Base-by-base conservation (phyloP, 768 basidiomycete genomes). In the Hygrocybe coccinea region DNA sequence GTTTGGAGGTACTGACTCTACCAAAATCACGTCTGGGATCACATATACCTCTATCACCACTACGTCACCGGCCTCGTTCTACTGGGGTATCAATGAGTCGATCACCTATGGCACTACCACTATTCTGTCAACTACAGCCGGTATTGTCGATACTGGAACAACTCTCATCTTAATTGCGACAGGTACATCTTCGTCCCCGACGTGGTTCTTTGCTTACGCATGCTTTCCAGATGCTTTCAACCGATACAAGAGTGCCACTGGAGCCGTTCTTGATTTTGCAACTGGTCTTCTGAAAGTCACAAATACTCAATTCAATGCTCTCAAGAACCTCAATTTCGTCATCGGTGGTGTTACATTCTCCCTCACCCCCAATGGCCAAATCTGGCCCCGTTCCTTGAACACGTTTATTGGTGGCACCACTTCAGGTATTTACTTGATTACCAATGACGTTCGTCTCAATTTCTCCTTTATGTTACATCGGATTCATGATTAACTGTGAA, bases 281-380 rank as follows among this genome's bases (percentile, higher is more conserved):
- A 77, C 74, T 17, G 83, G 84, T 34, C 70, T 87, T 49, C 74
- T 86, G 41, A 70, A 67, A 52, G 58, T 87, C 54, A 84, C 81
- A 1, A 38, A 68, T 2, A 58, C 75, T 8, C 82, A 86, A 64
- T 86, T 79, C 59, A 50, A 60, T 2, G 73, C 66, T 50, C 70
- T 89, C 47, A 59, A 84, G 69, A 79, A 75, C 64, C 68, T 87
- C 59, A 71, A 77, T 71, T 86, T 89, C 71, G 71, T 68, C 55
- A 73, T 82, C 55, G 75, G 74, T 47, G 74, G 75, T 38, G 54
- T 35, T 38, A 62, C 71, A 15, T 79, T 72, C 55, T 59, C 66
- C 35, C 60, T 80, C 48, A 78, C 72, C 0, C 71, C 76, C 34
- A 75, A 80, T 55, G 70, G 65, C 8, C 71, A 72, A 59, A 66